Evolutionary conservation across 1,139 yeast genomes (phyloP), one percentile per base, ranked within the genome.

Genomic region (Sugiyamaella xylanicola): DNA sequence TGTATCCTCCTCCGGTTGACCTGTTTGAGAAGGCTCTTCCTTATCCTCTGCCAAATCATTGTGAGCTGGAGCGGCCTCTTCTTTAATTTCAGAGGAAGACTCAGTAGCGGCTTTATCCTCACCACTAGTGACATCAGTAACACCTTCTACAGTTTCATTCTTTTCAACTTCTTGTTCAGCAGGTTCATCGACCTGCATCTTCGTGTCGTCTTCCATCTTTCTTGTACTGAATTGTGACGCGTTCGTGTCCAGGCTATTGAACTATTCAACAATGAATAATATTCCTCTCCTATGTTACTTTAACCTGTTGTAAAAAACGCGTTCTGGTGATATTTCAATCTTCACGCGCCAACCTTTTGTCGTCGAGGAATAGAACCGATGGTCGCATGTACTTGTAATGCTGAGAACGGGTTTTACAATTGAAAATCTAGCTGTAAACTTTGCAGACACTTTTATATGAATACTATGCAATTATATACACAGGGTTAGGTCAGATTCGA

Each of bases 151-250:
- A 9, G 7, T 16, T 17, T 41, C 53, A 19, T 13, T 22, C 27
- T 2, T 9, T 8, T 35, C 35, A n/a, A 35, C 43, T 21, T 35
- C 45, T 2, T 9, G 29, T 15, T 53, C 55, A 40, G 21, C 22
- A 11, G 47, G 36, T 22, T 32, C 51, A 25, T 54, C 56, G 16
- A 50, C 53, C 49, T 54, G 54, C 50, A 49, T 39, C 13, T 49
- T 45, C 2, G 22, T 36, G 25, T 41, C 54, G 15, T 42, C 55
- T 20, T 39, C 52, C 47, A 52, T 41, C n/a, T n/a, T n/a, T 36
- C 25, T 40, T 22, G 15, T 22, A 13, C 25, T 21, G 3, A 13
- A 20, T 22, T 41, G 20, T 29, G 44, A 41, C 37, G 47, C 47
- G 37, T 25, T n/a, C n/a, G n/a, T n/a, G n/a, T n/a, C n/a, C n/a